These are phyloP conservation scores for Silene uniflora DNA, from an alignment of 148 eudicot species.

Conservation along the genomic window DNA sequence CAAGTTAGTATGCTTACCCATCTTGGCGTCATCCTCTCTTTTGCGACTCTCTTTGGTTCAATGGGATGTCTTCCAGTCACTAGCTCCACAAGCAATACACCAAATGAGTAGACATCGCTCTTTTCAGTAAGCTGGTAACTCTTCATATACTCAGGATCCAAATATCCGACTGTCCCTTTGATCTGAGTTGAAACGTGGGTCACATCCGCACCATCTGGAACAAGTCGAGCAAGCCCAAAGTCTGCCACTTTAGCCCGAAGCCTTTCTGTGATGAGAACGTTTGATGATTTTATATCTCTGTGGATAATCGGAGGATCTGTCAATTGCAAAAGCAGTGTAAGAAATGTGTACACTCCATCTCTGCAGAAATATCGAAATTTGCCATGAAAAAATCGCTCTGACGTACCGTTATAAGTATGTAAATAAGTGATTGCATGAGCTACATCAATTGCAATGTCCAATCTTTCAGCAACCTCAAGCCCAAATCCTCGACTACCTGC, in stretches of 20 bases:
- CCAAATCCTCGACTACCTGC: slow-evolving; percentile 47
- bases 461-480: slow-evolving; percentile 59
- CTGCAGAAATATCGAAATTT: not conserved
- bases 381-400: not conserved
- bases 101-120: slow-evolving; percentile 87
- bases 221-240: slow-evolving; percentile 73
- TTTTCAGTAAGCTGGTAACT: slow-evolving; percentile 74
- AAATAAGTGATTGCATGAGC: slow-evolving; percentile 80
- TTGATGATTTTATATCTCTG: slow-evolving; percentile 82
- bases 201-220: slow-evolving; percentile 45
- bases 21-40: slow-evolving; percentile 48
- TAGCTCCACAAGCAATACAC: slow-evolving; percentile 65
- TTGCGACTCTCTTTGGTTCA: slow-evolving; percentile 39
- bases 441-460: slow-evolving; percentile 71
- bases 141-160: slow-evolving; percentile 79
- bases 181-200: slow-evolving; percentile 77
- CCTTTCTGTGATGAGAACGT: slow-evolving; percentile 70
- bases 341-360: slow-evolving; percentile 5
- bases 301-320: slow-evolving; percentile 87
- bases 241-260: slow-evolving; percentile 82
- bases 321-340: slow-evolving; percentile 25
- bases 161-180: slow-evolving; percentile 75
- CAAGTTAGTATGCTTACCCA: slow-evolving; percentile 52
- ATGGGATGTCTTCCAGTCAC: slow-evolving; percentile 65
- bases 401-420: slow-evolving; percentile 63